Percentiles rank a stretch among this genome's conserved stretches.
Conservation (phyloP, 352 stramenopile genomes). For the Globisporangium paroecandrum region DNA sequence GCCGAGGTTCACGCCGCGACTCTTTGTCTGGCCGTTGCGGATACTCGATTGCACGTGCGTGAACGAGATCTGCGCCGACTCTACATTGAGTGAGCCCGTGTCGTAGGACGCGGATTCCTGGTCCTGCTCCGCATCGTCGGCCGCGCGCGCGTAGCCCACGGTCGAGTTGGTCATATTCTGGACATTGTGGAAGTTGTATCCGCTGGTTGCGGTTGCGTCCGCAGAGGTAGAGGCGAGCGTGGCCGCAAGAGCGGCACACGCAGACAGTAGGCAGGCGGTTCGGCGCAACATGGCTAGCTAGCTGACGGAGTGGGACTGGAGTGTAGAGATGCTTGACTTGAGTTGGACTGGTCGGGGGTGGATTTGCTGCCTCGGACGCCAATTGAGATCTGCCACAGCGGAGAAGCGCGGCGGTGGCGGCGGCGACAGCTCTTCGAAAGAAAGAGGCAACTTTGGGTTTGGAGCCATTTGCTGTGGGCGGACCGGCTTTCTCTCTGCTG, state of each 20-base stretch:
- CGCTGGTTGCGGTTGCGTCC: background rate
- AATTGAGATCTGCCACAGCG: background rate
- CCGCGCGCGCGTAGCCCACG: background rate
- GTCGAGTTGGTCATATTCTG: background rate
- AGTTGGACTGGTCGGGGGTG: background rate
- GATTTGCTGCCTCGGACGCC: background rate
- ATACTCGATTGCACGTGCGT: slow-evolving; percentile 60
- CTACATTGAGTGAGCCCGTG: background rate
- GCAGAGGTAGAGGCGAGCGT: background rate
- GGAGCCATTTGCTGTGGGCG: background rate
- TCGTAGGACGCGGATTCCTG: background rate
- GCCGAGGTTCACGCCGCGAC: slow-evolving; percentile 71
- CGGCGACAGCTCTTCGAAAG: background rate
- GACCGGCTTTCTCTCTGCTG: background rate
- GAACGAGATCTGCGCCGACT: background rate
- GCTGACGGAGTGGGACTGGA: background rate
- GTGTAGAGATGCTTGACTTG: background rate
- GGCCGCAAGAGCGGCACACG: background rate
- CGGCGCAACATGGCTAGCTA: background rate
- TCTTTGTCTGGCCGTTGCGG: slow-evolving; percentile 39
- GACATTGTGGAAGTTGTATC: background rate
- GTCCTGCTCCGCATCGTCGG: background rate
- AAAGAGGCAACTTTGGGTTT: background rate
- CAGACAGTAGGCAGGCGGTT: background rate
- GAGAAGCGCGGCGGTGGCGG: background rate